Evolutionary conservation across 2,329 filamentous ascomycete species (phyloP).

Genomic region (Neofusicoccum umdonicola): DNA sequence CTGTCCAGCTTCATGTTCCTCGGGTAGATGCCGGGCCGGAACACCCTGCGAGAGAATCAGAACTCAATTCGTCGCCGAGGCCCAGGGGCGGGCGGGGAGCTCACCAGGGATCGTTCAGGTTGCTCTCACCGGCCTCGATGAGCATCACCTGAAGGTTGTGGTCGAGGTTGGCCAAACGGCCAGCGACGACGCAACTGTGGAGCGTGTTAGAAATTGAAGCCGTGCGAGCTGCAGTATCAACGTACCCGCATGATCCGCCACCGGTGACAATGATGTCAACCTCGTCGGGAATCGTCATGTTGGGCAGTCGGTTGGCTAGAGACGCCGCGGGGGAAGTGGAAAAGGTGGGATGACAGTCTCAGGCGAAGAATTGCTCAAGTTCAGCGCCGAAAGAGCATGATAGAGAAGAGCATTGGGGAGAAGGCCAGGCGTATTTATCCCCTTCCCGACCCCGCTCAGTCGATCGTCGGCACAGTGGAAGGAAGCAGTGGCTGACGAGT

Average conservation of each 20-base stretch:
- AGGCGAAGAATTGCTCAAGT: neutral
- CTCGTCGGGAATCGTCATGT: constrained; percentile 68
- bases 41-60: constrained; percentile 54
- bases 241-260: constrained; percentile 66
- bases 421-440: constrained; percentile 8
- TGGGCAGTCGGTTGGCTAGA: constrained; percentile 16
- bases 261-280: constrained; percentile 79
- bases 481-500: constrained; percentile 17
- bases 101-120: constrained; percentile 70
- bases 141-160: constrained; percentile 69
- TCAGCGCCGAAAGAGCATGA: neutral
- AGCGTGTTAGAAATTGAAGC: neutral
- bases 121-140: constrained; percentile 70
- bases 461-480: constrained; percentile 18
- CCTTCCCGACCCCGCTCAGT: constrained; percentile 15
- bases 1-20: constrained; percentile 77
- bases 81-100: neutral
- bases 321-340: neutral
- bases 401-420: neutral
- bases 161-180: constrained; percentile 69
- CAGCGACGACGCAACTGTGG: constrained; percentile 47
- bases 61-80: neutral
- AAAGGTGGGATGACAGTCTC: neutral
- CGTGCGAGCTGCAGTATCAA: neutral
- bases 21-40: constrained; percentile 73